These are phyloP conservation scores for Irpex sp. DNA, from an alignment of 1,284 basidiomycete genomes.

Conservation along the genomic window DNA sequence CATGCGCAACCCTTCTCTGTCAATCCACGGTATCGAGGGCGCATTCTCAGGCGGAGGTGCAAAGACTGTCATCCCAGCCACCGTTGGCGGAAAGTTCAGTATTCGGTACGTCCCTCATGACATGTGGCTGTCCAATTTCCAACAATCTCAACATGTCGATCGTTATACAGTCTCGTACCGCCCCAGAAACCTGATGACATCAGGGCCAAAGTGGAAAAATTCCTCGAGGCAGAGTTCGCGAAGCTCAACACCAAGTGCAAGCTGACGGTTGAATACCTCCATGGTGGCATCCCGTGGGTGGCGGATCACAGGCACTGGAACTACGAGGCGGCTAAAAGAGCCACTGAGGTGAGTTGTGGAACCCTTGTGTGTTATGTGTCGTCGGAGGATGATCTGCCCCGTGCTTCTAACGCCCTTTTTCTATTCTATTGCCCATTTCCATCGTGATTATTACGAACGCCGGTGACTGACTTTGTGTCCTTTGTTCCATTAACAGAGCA, in stretches of 20 bases:
- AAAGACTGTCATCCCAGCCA: constrained; percentile 95
- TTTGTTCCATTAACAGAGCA: constrained; percentile 14
- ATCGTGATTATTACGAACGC: background rate
- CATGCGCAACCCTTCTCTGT: constrained; percentile 87
- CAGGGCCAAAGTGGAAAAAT: constrained; percentile 68
- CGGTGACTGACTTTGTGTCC: background rate
- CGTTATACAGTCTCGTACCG: constrained; percentile 65
- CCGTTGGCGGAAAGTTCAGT: constrained; percentile 91
- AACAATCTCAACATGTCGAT: background rate
- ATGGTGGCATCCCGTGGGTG: constrained; percentile 92
- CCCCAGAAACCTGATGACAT: constrained; percentile 82
- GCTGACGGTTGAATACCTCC: constrained; percentile 62
- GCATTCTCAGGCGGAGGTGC: constrained; percentile 87
- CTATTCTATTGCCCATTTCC: background rate
- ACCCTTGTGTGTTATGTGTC: background rate
- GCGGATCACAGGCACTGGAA: constrained; percentile 89
- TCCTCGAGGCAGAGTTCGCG: constrained; percentile 77
- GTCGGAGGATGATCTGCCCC: background rate
- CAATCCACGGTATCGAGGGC: constrained; percentile 96
- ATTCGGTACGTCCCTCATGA: constrained; percentile 59
- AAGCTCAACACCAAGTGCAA: constrained; percentile 86
- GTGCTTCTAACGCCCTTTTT: background rate
- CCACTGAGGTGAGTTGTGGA: constrained; percentile 55
- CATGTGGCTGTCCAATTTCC: background rate
- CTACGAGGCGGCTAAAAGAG: constrained; percentile 87